Evolutionary conservation across 176 grass and related monocot species (phyloP), one percentile per base, ranked within the genome.

Genomic region (Phragmites australis): DNA sequence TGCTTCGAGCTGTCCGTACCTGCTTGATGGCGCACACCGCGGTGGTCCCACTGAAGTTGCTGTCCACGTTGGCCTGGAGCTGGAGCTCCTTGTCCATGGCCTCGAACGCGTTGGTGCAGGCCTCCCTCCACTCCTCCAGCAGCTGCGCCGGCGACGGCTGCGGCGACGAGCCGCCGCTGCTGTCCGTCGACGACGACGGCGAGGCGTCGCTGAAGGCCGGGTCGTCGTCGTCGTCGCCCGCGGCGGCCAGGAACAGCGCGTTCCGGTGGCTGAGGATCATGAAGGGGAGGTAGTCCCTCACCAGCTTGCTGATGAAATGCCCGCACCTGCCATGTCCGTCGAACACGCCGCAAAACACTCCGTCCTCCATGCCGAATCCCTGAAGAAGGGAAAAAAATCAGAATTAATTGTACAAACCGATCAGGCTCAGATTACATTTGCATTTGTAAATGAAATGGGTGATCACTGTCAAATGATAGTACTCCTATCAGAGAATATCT

Each of bases 11-110:
- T 37, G 5, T 37, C 34, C 2, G 14, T 73, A 90, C 91, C 91
- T 93, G 97, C 76, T 99, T 99, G 64, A 99, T 91, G 70, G 92
- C 86, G 49, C 81, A 88, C 44, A 99, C 97, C 2, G 97, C 97
- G 15, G 97, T 99, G 34, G 93, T 96, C 41, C 97, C 97, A 21
- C 97, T 99, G 84, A 84, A 91, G 46, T 48, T 48, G 88, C 81
- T 82, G 78, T 96, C 93, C 19, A 93, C 39, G 37, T 37, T 62
- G 9, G 60, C 10, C 67, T 88, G 91, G n/a, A 84, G n/a, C 84
- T 87, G 86, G 65, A 99, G 88, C 89, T 99, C 93, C 48, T 40
- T 78, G 71, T 99, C 97, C 90, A 90, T 93, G 80, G 90, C 90
- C 42, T 79, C 86, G 79, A 96, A 91, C 17, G 88, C 93, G 65